A percentile compares a stretch with the other conserved stretches of the same genome.
phyloP scores from a whole-genome alignment of 192 early-diverging fungal genomes.

The Paraglomus brasilianum region DNA sequence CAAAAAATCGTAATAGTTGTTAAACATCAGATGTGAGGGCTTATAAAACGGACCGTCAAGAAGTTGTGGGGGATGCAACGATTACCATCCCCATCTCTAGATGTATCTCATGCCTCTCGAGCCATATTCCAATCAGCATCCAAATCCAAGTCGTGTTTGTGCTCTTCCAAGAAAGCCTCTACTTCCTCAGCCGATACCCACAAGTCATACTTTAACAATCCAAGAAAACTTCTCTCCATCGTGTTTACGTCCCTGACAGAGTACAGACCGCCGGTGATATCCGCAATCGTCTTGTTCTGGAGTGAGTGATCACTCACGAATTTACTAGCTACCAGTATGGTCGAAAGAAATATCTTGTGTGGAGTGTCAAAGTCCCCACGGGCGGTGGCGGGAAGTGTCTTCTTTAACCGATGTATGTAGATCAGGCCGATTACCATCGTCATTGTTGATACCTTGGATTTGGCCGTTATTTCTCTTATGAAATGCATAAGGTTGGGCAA shows the following conservation, averaged over 20 bases:
- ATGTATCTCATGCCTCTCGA: too few relatives aligned
- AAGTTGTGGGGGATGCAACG: too few relatives aligned
- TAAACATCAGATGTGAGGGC: too few relatives aligned
- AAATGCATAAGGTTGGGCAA: conserved; percentile 34
- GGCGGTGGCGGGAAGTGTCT: conserved; percentile 57
- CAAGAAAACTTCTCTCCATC: conserved; percentile 59
- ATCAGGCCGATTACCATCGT: conserved; percentile 63
- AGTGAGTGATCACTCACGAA: conserved; percentile 54
- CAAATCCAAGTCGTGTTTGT: conserved; percentile 34
- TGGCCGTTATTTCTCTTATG: conserved; percentile 33
- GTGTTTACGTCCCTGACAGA: conserved; percentile 53
- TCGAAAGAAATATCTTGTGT: conserved; percentile 68
- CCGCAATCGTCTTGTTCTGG: conserved; percentile 38
- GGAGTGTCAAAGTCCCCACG: conserved; percentile 70
- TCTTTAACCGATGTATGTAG: conserved; percentile 70
- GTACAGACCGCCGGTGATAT: conserved; percentile 52
- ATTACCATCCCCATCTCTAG: too few relatives aligned
- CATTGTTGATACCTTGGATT: conserved; percentile 36
- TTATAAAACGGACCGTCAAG: too few relatives aligned
- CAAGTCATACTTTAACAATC: conserved; percentile 53
- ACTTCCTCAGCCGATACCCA: conserved; percentile 54
- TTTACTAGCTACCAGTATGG: conserved; percentile 69
- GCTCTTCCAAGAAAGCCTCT: conserved; percentile 39
- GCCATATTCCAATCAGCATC: conserved; percentile 11
- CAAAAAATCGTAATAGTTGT: too few relatives aligned